Base-by-base conservation (phyloP, 2,329 filamentous ascomycete species). In the Arthrocladium fulminans region DNA sequence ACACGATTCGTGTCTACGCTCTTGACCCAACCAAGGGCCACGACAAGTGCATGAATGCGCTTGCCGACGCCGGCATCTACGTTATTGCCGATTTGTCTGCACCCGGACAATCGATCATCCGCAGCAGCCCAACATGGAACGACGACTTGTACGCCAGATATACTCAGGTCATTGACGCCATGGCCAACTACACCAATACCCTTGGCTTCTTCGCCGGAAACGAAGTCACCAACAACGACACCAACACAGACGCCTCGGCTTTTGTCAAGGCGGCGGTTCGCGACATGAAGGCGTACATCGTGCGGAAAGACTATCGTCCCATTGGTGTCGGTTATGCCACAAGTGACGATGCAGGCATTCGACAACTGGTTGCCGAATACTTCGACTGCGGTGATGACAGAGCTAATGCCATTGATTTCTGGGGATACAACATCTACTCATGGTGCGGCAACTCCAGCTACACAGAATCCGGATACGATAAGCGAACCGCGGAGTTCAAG, bases 391-490 rank as follows among this genome's bases (percentile, higher is more conserved):
- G 89, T 49, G 57, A 62, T 52, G 67, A 79, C 52, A 64, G 73
- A 27, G 71, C 73, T 7, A 69, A 70, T 62, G 67, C 84, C 52
- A 95, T 97, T 57, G 92, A 98, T 70, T 97, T 94, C 76, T 98
- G 89, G 86, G 92, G 92, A 51, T 97, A 97, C 83, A 98, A 98
- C 77, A 95, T 97, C 72, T 98, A 98, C 78, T 94, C 89, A 46
- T 98, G 92, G 92, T 98, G 92, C 67, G 92, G 90, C 59, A 68
- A 89, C 59, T 94, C 86, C 63, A 80, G 74, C 61, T 92, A 84
- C 72, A 63, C 74, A 29, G 64, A 75, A 51, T 96, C 92, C 2
- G 87, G 88, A 47, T 98, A 89, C 71, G 75, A 83, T 56, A 76
- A 81, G 49, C 85, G 90, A 66, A 88, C 88, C 59, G 68, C 86